Conservation (phyloP, 129 eudicot genomes). For the Gnaphalium uliginosum region DNA sequence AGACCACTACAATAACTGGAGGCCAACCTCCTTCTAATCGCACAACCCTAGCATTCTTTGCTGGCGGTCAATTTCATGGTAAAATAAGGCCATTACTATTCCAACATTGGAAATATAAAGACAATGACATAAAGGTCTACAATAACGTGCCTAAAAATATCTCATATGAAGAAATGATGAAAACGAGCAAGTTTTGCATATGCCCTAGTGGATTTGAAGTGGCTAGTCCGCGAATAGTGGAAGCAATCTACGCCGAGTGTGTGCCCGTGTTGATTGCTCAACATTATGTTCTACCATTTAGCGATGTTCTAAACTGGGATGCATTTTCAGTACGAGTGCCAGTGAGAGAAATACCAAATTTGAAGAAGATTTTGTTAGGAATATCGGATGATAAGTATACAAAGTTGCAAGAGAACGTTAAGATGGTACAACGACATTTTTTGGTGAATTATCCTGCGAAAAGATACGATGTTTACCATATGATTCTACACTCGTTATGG, state of each 20-base stretch:
- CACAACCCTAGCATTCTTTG: constrained; percentile 68
- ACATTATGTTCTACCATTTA: constrained; percentile 59
- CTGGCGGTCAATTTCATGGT: constrained; percentile 75
- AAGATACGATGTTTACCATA: constrained; percentile 80
- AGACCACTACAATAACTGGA: constrained; percentile 24
- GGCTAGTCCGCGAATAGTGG: constrained; percentile 74
- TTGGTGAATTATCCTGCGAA: constrained; percentile 67
- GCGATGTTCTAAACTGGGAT: constrained; percentile 82
- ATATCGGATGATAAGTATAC: constrained; percentile 48
- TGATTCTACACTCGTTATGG: constrained; percentile 82
- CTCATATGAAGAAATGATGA: constrained; percentile 68
- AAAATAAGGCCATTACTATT: constrained; percentile 52
- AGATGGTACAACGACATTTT: constrained; percentile 66
- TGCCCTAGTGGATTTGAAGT: constrained; percentile 94
- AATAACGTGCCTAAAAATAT: constrained; percentile 43
- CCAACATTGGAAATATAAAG: constrained; percentile 72
- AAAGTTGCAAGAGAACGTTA: constrained; percentile 51
- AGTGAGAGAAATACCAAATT: constrained; percentile 54
- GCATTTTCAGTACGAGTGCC: constrained; percentile 58
- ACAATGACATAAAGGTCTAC: constrained; percentile 52
- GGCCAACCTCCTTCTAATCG: constrained; percentile 55
- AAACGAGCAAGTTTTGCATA: constrained; percentile 63
- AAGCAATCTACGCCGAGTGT: constrained; percentile 76
- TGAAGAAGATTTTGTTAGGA: constrained; percentile 53
- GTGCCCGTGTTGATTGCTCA: constrained; percentile 79